phyloP scores from a whole-genome alignment of 352 stramenopile genomes.

The Phytophthora fragariae region DNA sequence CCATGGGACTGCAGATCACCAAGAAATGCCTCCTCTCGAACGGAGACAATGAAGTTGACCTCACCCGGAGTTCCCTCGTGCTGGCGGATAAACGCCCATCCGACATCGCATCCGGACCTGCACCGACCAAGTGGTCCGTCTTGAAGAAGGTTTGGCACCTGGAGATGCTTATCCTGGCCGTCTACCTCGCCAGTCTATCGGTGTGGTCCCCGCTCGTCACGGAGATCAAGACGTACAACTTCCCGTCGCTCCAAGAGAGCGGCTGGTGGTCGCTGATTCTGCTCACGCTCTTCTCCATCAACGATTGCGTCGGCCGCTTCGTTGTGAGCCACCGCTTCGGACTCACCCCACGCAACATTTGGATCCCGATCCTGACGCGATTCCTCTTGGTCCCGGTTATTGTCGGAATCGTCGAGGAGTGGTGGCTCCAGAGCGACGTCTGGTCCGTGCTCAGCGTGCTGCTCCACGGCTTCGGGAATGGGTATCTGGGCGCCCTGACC shows the following conservation, averaged over 20 bases:
- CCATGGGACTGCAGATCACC: slow-evolving; percentile 61
- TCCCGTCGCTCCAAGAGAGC: slow-evolving; percentile 64
- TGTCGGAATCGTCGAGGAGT: slow-evolving; percentile 66
- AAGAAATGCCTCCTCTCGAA: slow-evolving; percentile 48
- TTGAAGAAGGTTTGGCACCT: slow-evolving; percentile 69
- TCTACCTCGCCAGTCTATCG: slow-evolving; percentile 70
- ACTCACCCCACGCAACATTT: slow-evolving; percentile 66
- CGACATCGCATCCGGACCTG: background rate
- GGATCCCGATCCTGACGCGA: slow-evolving; percentile 56
- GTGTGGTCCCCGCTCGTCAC: slow-evolving; percentile 82
- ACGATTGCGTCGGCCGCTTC: slow-evolving; percentile 72
- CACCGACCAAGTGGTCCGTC: slow-evolving; percentile 65
- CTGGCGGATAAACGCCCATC: slow-evolving; percentile 30
- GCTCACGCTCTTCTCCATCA: slow-evolving; percentile 75
- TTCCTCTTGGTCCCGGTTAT: slow-evolving; percentile 68
- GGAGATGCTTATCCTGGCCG: slow-evolving; percentile 65
- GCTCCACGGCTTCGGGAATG: slow-evolving; percentile 73
- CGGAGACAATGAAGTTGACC: slow-evolving; percentile 40
- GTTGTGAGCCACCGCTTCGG: slow-evolving; percentile 66
- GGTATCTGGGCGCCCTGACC: slow-evolving; percentile 73
- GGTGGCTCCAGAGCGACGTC: slow-evolving; percentile 67
- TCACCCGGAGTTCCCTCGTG: slow-evolving; percentile 50
- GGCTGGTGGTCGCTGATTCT: slow-evolving; percentile 86
- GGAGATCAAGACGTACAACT: slow-evolving; percentile 82
- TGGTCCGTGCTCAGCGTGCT: slow-evolving; percentile 74